Base-by-base conservation (phyloP, 352 stramenopile genomes). In the Phytophthora cactorum region DNA sequence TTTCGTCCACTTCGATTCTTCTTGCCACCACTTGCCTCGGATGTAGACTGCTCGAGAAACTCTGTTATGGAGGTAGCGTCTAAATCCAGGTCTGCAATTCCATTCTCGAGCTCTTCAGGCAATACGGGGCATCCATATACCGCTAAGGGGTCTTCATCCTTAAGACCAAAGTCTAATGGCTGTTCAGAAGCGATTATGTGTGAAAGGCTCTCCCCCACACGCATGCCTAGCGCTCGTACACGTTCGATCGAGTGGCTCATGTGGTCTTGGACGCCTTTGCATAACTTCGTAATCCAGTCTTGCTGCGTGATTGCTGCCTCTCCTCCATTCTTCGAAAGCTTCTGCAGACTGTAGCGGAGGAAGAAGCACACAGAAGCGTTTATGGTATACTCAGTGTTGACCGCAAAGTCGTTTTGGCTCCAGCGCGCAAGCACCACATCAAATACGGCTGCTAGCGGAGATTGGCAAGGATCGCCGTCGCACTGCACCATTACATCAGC, bases 221-320 rank as follows among this genome's bases (percentile, higher is more conserved):
- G 80, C 83, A 93, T 93, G 1, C 83, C 86, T 27, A 92, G 64
- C 14, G 63, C 41, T 36, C 83, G 81, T 46, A 86, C 78, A n/a
- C 75, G 64, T 62, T 86, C 74, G 6, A 90, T 50, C 2, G 82
- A 90, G 53, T 92, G 80, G 7, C 61, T 73, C 80, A 93, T 90
- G 70, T 92, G 84, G 11, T 79, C 68, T 72, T 93, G 86, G 2
- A 93, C 80, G 11, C 86, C 86, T 57, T 89, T 86, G 57, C 83
- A 91, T 11, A 93, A 44, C 61, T 87, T 86, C 17, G 79, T 74
- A 11, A 81, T 81, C 83, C 86, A 93, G 46, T 89, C 80, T 25
- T 70, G 71, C 4, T 80, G 34, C 2, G 36, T 52, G n/a, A 86
- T 81, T 31, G 44, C 31, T 52, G 45, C 52, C 15, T 54, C 52